Evolutionary conservation across 1,284 basidiomycete species (phyloP).

Genomic region (Fistulinella cinereoalba): DNA sequence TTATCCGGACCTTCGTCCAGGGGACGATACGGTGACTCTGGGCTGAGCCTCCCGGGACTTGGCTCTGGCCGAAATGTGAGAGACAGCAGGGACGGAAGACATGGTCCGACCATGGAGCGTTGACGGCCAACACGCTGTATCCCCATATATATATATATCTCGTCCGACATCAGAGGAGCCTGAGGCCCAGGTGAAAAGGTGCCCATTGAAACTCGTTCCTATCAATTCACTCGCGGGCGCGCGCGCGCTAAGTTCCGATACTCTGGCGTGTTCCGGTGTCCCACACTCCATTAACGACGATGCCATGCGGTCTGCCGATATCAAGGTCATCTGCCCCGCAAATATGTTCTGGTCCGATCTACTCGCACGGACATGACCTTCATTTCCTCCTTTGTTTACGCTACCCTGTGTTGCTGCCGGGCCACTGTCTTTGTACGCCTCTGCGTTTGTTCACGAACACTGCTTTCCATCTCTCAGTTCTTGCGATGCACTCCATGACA

Average conservation of each 20-base stretch:
- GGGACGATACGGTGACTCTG: conserved; percentile 28
- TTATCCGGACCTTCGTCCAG: conserved; percentile 29
- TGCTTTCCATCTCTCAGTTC: not conserved
- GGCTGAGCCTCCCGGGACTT: conserved; percentile 10
- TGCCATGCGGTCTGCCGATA: not conserved
- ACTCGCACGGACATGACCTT: conserved; percentile 20
- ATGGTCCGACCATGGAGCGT: conserved; percentile 31
- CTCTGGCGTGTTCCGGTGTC: conserved; percentile 8
- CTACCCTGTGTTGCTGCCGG: not conserved
- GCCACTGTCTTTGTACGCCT: not conserved
- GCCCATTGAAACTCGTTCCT: conserved; percentile 3
- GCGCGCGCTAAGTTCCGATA: conserved; percentile 6
- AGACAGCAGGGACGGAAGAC: conserved; percentile 27
- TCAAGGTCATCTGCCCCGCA: not conserved
- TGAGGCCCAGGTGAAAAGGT: not conserved
- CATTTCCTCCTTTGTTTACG: not conserved
- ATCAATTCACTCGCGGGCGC: conserved; percentile 4
- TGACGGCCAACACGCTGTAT: conserved; percentile 11
- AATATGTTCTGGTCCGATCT: conserved; percentile 10
- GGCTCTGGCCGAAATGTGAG: conserved; percentile 27
- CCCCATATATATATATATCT: conserved; percentile 1
- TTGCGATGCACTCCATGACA: conserved; percentile 22
- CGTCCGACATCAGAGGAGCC: conserved; percentile 1
- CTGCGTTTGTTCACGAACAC: not conserved
- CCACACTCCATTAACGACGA: conserved; percentile 8